A percentile compares a stretch with the other conserved stretches of the same genome.
Evolutionary conservation across 495 filamentous ascomycete genomes (phyloP).

Genomic region (Hypoxylon lienhwacheense): DNA sequence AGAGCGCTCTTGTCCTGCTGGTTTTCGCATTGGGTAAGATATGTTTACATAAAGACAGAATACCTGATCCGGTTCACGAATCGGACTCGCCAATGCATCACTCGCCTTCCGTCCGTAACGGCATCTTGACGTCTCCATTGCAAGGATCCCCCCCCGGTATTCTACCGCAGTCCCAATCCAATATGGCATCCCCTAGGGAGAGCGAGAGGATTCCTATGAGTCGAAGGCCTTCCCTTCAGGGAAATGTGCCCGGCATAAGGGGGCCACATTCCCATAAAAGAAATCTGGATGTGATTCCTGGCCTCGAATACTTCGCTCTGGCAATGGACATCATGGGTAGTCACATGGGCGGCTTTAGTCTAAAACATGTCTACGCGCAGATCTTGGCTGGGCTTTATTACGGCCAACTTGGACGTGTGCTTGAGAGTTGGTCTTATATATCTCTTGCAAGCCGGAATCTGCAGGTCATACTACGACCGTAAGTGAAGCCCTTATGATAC

Average conservation of each 20-base stretch:
- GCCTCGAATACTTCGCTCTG: constrained; percentile 82
- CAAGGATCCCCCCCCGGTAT: constrained; percentile 54
- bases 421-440: constrained; percentile 92
- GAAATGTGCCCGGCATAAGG: constrained; percentile 29
- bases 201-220: constrained; percentile 46
- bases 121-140: constrained; percentile 49
- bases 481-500: constrained; percentile 38
- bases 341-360: constrained; percentile 72
- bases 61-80: constrained; percentile 64
- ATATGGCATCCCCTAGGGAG: constrained; percentile 54
- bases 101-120: constrained; percentile 53
- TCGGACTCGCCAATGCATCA: constrained; percentile 43
- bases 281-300: constrained; percentile 88
- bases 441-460: constrained; percentile 73
- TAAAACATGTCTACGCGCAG: constrained; percentile 81
- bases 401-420: constrained; percentile 80
- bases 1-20: constrained; percentile 77
- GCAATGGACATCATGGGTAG: constrained; percentile 86
- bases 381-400: constrained; percentile 87
- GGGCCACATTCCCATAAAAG: constrained; percentile 43
- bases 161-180: constrained; percentile 43
- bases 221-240: constrained; percentile 49
- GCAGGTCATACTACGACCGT: constrained; percentile 77
- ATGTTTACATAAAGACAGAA: constrained; percentile 61
- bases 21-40: constrained; percentile 86